These are phyloP conservation scores for Erodium moschatum DNA, from an alignment of 441 rosid genomes.

Conservation along the genomic window DNA sequence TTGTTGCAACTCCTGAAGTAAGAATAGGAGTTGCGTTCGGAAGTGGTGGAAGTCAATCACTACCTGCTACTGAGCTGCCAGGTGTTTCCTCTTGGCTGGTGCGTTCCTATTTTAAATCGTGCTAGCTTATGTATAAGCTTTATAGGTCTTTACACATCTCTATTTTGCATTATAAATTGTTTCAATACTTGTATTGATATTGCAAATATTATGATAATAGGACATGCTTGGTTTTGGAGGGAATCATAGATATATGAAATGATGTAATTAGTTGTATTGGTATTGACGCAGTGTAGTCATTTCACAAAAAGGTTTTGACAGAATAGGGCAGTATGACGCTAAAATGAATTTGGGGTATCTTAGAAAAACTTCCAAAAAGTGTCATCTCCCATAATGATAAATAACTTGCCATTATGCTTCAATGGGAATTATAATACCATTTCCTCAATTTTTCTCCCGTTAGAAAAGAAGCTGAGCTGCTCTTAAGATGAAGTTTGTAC, in stretches of 20 bases:
- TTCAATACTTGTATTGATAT: background rate
- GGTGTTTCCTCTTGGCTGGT: conserved; percentile 98
- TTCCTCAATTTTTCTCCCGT: background rate
- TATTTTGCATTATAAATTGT: background rate
- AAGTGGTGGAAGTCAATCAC: conserved; percentile 92
- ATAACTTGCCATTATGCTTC: background rate
- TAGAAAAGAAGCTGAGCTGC: background rate
- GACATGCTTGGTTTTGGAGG: background rate
- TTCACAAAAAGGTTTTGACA: too few species aligned
- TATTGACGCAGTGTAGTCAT: background rate
- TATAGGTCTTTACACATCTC: background rate
- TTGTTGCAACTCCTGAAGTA: conserved; percentile 70
- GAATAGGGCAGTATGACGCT: too few species aligned
- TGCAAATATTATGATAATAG: background rate
- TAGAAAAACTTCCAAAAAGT: too few species aligned
- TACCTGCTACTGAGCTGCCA: conserved; percentile 89
- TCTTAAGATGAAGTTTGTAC: background rate
- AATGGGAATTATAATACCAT: background rate
- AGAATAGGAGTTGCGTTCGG: conserved; percentile 89
- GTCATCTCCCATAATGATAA: background rate
- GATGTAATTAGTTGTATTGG: too few species aligned
- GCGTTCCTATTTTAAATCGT: conserved; percentile 21
- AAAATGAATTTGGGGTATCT: too few species aligned
- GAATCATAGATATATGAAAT: background rate
- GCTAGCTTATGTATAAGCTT: conserved; percentile 5